Base-by-base conservation (phyloP, 768 basidiomycete species). In the Xerocomellus intermedius region DNA sequence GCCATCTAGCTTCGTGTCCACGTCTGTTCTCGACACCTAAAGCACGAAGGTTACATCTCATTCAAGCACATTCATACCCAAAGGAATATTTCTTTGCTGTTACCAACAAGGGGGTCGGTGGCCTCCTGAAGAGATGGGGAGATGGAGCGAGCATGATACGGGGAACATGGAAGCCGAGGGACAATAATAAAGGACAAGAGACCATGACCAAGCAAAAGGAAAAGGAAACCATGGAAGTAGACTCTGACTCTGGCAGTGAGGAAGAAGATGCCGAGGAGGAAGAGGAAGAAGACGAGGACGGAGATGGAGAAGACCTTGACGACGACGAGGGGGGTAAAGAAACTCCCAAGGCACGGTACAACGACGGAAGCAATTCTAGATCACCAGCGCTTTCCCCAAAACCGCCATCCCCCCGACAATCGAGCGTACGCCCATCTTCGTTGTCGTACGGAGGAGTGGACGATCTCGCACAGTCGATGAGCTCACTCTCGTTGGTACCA, bases 81-180 rank as follows among this genome's bases (percentile, higher is more conserved):
- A 91, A 91, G 66, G 83, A 94, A 64, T 96, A 87, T 70, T 95
- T 92, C 72, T 96, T 95, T 68, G 83, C 89, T 19, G 87, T 96
- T 19, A 94, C 91, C 16, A 94, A 94, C 72, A 93, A 90, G 67
- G 94, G 94, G 21, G 83, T 94, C 13, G 91, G 91, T 13, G 89
- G 87, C 4, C 73, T 94, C 17, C 69, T 93, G 52, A 82, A 83
- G 67, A 82, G 76, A 64, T 93, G 90, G 89, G 91, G 91, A 10
- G 88, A 89, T 55, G 91, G 91, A 7, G 91, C 82, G 5, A 91
- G 88, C 61, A 77, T 94, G 74, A 76, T 93, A 50, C 79, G 91
- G 37, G 81, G 81, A 12, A 75, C 81, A 52, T 94, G 91, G 91
- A 89, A 82, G 47, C 63, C 75, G 5, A 74, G 82, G 32, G 74